Evolutionary conservation across 2,329 filamentous ascomycete genomes (phyloP).

Genomic region (Clathrospora elynae): DNA sequence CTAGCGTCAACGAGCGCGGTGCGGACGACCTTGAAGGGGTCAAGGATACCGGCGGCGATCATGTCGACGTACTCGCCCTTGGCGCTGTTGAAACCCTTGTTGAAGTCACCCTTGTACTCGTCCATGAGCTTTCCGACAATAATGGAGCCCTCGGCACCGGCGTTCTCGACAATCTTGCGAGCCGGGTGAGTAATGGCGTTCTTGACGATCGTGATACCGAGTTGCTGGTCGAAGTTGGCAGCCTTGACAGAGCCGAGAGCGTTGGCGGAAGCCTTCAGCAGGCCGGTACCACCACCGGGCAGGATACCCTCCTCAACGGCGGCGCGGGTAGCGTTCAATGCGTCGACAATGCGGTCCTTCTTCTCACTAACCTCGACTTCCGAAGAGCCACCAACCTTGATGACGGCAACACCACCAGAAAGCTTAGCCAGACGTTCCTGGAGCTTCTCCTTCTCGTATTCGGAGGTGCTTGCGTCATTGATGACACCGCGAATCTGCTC

Average conservation of each 20-base stretch:
- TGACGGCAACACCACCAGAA: slow-evolving; percentile 97
- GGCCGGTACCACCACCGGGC: slow-evolving; percentile 94
- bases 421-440: slow-evolving; percentile 99
- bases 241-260: slow-evolving; percentile 82
- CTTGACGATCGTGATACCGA: slow-evolving; percentile 97
- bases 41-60: slow-evolving; percentile 95
- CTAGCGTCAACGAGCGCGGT: slow-evolving; percentile 93
- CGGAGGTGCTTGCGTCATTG: slow-evolving; percentile 87
- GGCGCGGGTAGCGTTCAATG: slow-evolving; percentile 94
- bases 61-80: slow-evolving; percentile 99
- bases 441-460: slow-evolving; percentile 99
- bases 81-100: slow-evolving; percentile 95
- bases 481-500: slow-evolving; percentile 99
- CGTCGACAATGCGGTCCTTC: slow-evolving; percentile 99
- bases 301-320: slow-evolving; percentile 99
- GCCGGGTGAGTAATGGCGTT: slow-evolving; percentile 96
- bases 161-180: slow-evolving; percentile 96
- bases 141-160: slow-evolving; percentile 91
- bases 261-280: slow-evolving; percentile 95
- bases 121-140: slow-evolving; percentile 98
- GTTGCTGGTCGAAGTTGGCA: slow-evolving; percentile 98
- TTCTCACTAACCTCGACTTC: slow-evolving; percentile 99
- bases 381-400: slow-evolving; percentile 96
- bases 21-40: slow-evolving; percentile 98
- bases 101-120: slow-evolving; percentile 89